phyloP scores from a whole-genome alignment of 495 filamentous ascomycete species.

The Umbilicaria muhlenbergii region DNA sequence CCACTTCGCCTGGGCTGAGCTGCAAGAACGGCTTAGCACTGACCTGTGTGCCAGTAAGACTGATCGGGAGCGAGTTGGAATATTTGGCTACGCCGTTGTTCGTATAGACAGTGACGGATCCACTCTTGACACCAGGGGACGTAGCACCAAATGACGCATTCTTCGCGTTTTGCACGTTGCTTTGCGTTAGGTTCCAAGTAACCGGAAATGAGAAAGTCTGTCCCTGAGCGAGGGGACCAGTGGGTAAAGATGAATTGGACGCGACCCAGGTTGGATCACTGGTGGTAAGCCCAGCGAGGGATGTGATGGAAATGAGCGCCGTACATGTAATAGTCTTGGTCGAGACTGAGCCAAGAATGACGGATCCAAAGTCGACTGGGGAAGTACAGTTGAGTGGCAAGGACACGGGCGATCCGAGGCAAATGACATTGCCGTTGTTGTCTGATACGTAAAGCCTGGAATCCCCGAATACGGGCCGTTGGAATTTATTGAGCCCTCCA shows the following conservation, averaged over 20 bases:
- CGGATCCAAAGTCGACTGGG: conserved; percentile 27
- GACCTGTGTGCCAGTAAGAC: conserved; percentile 8
- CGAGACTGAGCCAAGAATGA: conserved; percentile 16
- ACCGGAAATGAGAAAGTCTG: conserved; percentile 8
- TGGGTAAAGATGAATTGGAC: conserved; percentile 5
- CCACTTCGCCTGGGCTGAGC: conserved; percentile 7
- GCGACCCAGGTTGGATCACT: conserved; percentile 12
- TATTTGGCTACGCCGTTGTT: conserved; percentile 19
- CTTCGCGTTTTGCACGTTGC: conserved; percentile 2
- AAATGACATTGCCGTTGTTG: conserved; percentile 22
- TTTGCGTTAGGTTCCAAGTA: conserved; percentile 10
- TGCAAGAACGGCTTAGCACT: conserved; percentile 3
- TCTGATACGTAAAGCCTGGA: conserved; percentile 21
- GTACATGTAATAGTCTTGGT: conserved; percentile 20
- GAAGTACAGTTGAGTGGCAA: conserved; percentile 15
- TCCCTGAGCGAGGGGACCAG: conserved; percentile 5
- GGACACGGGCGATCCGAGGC: conserved; percentile 21
- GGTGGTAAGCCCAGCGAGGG: conserved; percentile 13
- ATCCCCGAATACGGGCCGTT: conserved; percentile 26
- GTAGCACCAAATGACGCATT: conserved; percentile 10
- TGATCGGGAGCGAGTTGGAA: conserved; percentile 9
- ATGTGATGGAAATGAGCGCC: conserved; percentile 17
- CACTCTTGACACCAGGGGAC: conserved; percentile 11
- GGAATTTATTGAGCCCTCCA: conserved; percentile 17
- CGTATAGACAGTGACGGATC: conserved; percentile 14